These are phyloP conservation scores for Aspergillus awamori DNA, from an alignment of 2,329 filamentous ascomycete genomes.

Conservation along the genomic window DNA sequence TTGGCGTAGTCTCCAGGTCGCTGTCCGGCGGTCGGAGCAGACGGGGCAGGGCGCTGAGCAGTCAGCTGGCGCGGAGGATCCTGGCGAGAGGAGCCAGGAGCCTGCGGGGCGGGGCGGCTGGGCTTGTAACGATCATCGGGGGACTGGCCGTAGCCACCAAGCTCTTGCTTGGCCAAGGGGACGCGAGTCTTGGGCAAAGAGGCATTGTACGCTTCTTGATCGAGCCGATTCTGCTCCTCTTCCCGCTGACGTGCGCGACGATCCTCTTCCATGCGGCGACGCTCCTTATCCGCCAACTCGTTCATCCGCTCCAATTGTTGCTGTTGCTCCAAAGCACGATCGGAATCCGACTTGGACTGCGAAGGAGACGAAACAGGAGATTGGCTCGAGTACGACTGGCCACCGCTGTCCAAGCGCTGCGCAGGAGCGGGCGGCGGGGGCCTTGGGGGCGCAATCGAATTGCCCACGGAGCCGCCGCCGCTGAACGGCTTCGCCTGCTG, in stretches of 20 bases:
- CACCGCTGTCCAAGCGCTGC: slow-evolving; percentile 47
- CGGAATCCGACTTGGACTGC: slow-evolving; percentile 60
- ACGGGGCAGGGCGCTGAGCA: slow-evolving; percentile 82
- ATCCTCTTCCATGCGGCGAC: slow-evolving; percentile 56
- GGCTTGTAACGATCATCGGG: slow-evolving; percentile 73
- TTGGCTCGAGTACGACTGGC: slow-evolving; percentile 42
- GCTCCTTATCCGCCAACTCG: slow-evolving; percentile 62
- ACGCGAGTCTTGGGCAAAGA: slow-evolving; percentile 80
- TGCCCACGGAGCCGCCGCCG: slow-evolving; percentile 59
- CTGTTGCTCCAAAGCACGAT: slow-evolving; percentile 49
- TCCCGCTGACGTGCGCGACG: slow-evolving; percentile 50
- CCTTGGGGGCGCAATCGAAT: slow-evolving; percentile 68
- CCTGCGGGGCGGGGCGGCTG: slow-evolving; percentile 78
- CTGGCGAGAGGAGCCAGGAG: slow-evolving; percentile 62
- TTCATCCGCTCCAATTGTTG: slow-evolving; percentile 50
- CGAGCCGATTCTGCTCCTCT: slow-evolving; percentile 68
- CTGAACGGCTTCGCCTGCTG: slow-evolving; percentile 48
- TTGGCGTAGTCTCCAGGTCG: slow-evolving; percentile 30
- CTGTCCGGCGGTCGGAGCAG: slow-evolving; percentile 59
- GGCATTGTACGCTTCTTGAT: slow-evolving; percentile 86
- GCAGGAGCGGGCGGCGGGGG: slow-evolving; percentile 60
- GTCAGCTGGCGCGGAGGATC: slow-evolving; percentile 57
- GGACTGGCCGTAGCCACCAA: slow-evolving; percentile 70
- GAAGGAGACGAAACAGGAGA: slow-evolving; percentile 39
- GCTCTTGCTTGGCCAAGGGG: slow-evolving; percentile 84